phyloP scores from a whole-genome alignment of 305 asterid genomes.

The Nicotiana rustica region DNA sequence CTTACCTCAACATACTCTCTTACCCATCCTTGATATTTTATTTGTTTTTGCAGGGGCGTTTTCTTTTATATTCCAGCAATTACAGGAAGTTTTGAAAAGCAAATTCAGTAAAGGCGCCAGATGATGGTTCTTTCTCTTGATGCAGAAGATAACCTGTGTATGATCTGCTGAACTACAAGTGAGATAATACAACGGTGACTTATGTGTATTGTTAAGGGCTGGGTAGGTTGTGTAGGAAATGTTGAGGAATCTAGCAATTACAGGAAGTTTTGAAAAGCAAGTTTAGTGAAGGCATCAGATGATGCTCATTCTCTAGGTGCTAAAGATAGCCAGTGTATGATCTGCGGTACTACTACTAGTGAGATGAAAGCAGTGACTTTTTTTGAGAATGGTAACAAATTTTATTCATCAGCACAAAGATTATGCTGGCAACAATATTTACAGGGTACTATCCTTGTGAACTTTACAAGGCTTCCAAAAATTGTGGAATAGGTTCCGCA shows the following conservation, averaged over 20 bases:
- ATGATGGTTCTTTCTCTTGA: conserved; percentile 35
- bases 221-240: not conserved
- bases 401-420: too few relatives aligned
- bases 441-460: too few relatives aligned
- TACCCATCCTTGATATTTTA: not conserved
- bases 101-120: conserved; percentile 49
- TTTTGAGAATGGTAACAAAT: too few relatives aligned
- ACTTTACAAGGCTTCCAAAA: too few relatives aligned
- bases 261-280: conserved; percentile 49
- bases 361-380: not conserved
- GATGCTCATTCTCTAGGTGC: conserved; percentile 35
- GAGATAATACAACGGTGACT: not conserved
- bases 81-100: conserved; percentile 50
- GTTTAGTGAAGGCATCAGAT: conserved; percentile 47
- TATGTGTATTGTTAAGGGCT: not conserved
- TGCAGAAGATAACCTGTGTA: conserved; percentile 12
- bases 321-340: conserved; percentile 7
- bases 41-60: conserved; percentile 53
- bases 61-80: conserved; percentile 52
- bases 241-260: conserved; percentile 47
- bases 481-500: too few relatives aligned
- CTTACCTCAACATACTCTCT: not conserved
- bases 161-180: not conserved
- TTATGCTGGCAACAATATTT: too few relatives aligned
- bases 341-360: conserved; percentile 6